These are phyloP conservation scores for Pythium angustatum DNA, from an alignment of 352 stramenopile genomes.

Conservation along the genomic window DNA sequence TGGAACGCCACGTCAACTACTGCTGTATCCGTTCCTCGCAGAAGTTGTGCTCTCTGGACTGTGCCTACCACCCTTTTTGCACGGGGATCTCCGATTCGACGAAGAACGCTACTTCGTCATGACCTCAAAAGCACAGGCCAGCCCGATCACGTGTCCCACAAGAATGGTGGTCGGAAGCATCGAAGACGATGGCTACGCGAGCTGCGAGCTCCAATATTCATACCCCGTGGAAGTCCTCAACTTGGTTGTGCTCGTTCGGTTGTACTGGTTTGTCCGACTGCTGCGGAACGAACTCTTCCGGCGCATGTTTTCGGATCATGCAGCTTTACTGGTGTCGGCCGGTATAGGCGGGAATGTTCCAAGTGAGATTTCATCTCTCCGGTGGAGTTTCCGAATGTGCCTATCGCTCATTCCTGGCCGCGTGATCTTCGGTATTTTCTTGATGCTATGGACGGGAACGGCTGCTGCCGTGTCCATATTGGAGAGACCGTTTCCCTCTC, in stretches of 20 bases:
- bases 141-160: constrained; percentile 13
- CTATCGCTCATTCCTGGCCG: constrained; percentile 41
- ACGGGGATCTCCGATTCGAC: constrained; percentile 41
- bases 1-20: constrained; percentile 23
- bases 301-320: constrained; percentile 32
- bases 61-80: constrained; percentile 54
- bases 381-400: constrained; percentile 58
- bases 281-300: constrained; percentile 54
- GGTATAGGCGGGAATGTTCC: constrained; percentile 34
- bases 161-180: constrained; percentile 6
- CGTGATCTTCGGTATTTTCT: constrained; percentile 48
- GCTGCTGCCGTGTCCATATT: constrained; percentile 55
- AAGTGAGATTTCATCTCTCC: constrained; percentile 41
- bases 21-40: constrained; percentile 45
- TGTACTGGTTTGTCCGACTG: constrained; percentile 63
- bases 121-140: neutral
- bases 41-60: constrained; percentile 45
- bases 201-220: constrained; percentile 48
- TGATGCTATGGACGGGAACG: constrained; percentile 50
- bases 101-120: constrained; percentile 43
- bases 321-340: constrained; percentile 27
- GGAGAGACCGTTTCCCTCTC: constrained; percentile 57
- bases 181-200: constrained; percentile 28
- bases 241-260: constrained; percentile 52
- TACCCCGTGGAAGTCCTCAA: constrained; percentile 70